A percentile compares a stretch with the other conserved stretches of the same genome.
These are phyloP conservation scores for Dunaliella sp. DNA, from an alignment of 139 green algal genomes.

Conservation along the genomic window DNA sequence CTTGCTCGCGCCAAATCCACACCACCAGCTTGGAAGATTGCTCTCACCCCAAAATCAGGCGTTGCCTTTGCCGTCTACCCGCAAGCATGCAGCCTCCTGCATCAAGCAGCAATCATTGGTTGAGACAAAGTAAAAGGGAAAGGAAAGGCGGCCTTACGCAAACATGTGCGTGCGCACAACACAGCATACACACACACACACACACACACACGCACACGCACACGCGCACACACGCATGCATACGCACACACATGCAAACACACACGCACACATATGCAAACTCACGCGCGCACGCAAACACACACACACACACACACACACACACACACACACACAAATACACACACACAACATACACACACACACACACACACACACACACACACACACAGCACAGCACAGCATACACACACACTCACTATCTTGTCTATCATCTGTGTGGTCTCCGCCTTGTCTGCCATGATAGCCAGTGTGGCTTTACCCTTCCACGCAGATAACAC, in stretches of 20 bases:
- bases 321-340: constrained; percentile 41
- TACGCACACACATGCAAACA: not conserved
- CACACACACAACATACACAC: not conserved
- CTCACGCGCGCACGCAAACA: not conserved
- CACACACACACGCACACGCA: not conserved
- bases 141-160: not conserved
- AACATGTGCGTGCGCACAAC: not conserved
- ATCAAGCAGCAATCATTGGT: not conserved
- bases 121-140: not conserved
- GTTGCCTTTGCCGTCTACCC: not conserved
- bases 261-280: not conserved
- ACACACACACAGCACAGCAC: not conserved
- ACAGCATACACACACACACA: not conserved
- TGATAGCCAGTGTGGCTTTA: constrained; percentile 63
- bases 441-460: constrained; percentile 78
- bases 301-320: constrained; percentile 62
- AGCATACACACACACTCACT: not conserved
- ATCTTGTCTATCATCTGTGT: constrained; percentile 69
- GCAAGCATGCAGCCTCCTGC: not conserved
- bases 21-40: too few species aligned
- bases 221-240: not conserved
- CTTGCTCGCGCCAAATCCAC: too few species aligned
- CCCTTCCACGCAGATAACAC: constrained; percentile 81
- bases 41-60: not conserved
- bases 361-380: constrained; percentile 72